These are phyloP conservation scores for Clonostachys rhizophaga DNA, from an alignment of 2,329 filamentous ascomycete species.

Conservation along the genomic window DNA sequence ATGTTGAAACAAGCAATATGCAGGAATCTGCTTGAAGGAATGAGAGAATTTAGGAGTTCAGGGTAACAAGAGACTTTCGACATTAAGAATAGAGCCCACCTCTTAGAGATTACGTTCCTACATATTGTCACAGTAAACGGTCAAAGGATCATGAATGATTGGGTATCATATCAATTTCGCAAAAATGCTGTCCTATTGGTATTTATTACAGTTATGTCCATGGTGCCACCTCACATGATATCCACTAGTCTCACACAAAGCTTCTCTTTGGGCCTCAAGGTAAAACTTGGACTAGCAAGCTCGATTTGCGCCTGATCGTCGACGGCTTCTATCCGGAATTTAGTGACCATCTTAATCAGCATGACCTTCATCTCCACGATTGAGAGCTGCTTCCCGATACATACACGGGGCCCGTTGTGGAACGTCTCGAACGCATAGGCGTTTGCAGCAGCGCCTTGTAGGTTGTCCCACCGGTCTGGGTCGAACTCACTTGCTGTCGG, in stretches of 20 bases:
- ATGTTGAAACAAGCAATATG: too few species aligned
- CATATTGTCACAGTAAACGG: too few species aligned
- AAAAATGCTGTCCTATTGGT: too few species aligned
- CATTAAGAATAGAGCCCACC: too few species aligned
- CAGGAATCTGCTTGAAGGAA: too few species aligned
- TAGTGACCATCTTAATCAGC: conserved; percentile 20
- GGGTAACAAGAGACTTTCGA: too few species aligned
- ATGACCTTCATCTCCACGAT: conserved; percentile 30
- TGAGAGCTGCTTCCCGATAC: conserved; percentile 28
- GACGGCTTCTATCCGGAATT: conserved; percentile 18
- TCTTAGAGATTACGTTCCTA: too few species aligned
- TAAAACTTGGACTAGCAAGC: conserved; percentile 7
- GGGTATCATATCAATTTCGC: too few species aligned
- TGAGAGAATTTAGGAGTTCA: too few species aligned
- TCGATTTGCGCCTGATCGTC: conserved; percentile 1
- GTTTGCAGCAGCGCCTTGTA: conserved; percentile 12
- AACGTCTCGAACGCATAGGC: conserved; percentile 27
- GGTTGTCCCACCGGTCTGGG: conserved; percentile 29
- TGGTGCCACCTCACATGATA: background rate
- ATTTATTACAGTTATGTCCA: too few species aligned
- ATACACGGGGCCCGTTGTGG: conserved; percentile 26
- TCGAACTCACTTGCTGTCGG: conserved; percentile 22
- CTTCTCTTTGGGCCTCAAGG: conserved; percentile 9
- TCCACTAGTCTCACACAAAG: conserved; percentile 5
- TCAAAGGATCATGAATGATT: too few species aligned